Base-by-base conservation (phyloP, 768 basidiomycete species). In the Fibroporia radiculosa region DNA sequence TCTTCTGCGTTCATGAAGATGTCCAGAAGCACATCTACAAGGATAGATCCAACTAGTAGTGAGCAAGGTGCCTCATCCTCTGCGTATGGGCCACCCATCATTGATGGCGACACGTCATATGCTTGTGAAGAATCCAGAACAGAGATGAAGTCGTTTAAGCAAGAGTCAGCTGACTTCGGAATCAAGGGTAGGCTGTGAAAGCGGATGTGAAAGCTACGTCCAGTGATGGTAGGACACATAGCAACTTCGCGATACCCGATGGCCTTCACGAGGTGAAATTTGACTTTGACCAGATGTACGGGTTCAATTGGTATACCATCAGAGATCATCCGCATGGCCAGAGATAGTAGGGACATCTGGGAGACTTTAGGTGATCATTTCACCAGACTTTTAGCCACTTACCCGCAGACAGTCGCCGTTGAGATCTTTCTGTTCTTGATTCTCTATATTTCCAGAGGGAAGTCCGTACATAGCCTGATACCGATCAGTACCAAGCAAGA, bases 281-380 rank as follows among this genome's bases (percentile, higher is more conserved):
- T 88, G 56, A 89, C 61, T 54, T 75, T 78, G 51, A 84, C 64
- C 6, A 83, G 62, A 14, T 70, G 69, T 37, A 68, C 63, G 6
- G 69, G 43, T 44, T 79, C 78, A 39, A 81, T 69, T 13, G 62
- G 42, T 35, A 82, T 67, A 6, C 83, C 83, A 47, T 80, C 78
- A 8, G 78, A 68, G 25, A 88, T 67, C 77, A 86, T 80, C 41
- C 77, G 73, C 39, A 88, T 62, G 47, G 76, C 71, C 13, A 89
- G 67, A 12, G 74, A 62, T 20, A 84, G 48, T 18, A 81, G 55
- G 1, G 78, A 75, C 39, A 70, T 68, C 83, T 86, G 26, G 32
- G 22, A 13, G 24, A n/a, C 8, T 25, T 3, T 25, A 14, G 19
- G 32, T 26, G 14, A n/a, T 18, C 18, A n/a, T n/a, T n/a, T n/a